Evolutionary conservation across 208 protist species (phyloP).

Genomic region (Entamoeba nuttalli): DNA sequence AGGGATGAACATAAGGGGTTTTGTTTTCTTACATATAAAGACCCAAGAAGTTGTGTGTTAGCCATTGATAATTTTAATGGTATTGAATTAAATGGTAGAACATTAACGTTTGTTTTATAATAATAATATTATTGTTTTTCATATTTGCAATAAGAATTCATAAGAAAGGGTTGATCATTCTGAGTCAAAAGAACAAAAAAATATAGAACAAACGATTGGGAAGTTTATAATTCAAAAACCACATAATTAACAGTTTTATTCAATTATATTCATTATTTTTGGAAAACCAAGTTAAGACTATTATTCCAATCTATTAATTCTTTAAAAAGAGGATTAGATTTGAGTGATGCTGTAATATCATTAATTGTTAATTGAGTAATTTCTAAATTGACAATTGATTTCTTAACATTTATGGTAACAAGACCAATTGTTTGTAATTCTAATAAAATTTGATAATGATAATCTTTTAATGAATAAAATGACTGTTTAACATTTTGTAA

Average conservation of each 20-base stretch:
- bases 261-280: background rate
- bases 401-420: background rate
- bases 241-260: background rate
- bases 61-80: background rate
- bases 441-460: background rate
- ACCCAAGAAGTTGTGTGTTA: background rate
- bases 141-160: too few relatives aligned
- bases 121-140: too few relatives aligned
- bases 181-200: background rate
- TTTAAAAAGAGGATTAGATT: background rate
- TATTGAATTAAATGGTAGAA: background rate
- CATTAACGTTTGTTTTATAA: background rate
- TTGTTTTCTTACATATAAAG: background rate
- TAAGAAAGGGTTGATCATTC: background rate
- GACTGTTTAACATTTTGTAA: background rate
- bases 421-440: background rate
- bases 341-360: background rate
- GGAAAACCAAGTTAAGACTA: background rate
- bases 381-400: background rate
- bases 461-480: background rate
- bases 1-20: background rate
- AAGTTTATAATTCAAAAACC: background rate
- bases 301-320: background rate
- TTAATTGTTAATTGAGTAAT: background rate
- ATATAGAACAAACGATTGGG: background rate